These are phyloP conservation scores for Lycium barbarum DNA, from an alignment of 257 asterid species.

Conservation along the genomic window DNA sequence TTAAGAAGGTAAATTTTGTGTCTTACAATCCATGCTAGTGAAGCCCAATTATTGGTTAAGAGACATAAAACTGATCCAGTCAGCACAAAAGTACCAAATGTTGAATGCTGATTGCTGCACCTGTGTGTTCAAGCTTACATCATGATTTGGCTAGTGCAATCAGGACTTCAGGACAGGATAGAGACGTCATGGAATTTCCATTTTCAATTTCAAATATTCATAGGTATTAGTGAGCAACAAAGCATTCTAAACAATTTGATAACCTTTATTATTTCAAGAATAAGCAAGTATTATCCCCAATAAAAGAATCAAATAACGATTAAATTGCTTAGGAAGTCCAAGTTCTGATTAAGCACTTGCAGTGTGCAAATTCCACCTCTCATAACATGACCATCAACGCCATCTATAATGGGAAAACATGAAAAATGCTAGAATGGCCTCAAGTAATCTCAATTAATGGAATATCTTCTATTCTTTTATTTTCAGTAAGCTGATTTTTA, in stretches of 20 bases:
- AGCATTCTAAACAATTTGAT: neutral
- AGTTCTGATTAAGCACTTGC: neutral
- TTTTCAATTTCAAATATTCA: neutral
- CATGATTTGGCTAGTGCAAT: neutral
- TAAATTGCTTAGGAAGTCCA: neutral
- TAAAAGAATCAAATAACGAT: neutral
- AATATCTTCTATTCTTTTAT: neutral
- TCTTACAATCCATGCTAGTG: neutral
- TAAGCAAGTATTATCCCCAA: neutral
- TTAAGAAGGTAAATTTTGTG: neutral
- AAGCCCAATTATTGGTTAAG: neutral
- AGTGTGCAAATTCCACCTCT: conserved; percentile 5
- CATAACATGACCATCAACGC: neutral
- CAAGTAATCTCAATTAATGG: neutral
- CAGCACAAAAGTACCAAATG: neutral
- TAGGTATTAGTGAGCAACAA: neutral
- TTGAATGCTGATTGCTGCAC: neutral
- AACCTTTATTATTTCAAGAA: neutral
- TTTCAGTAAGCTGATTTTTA: conserved; percentile 16
- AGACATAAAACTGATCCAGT: neutral
- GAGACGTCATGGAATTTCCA: neutral
- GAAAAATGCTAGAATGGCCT: conserved; percentile 11
- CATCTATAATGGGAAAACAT: neutral
- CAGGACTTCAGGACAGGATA: neutral
- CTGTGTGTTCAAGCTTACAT: neutral